Evolutionary conservation across 2,329 filamentous ascomycete species (phyloP), one percentile per base, ranked within the genome.

Genomic region (Rutstroemia sp.): DNA sequence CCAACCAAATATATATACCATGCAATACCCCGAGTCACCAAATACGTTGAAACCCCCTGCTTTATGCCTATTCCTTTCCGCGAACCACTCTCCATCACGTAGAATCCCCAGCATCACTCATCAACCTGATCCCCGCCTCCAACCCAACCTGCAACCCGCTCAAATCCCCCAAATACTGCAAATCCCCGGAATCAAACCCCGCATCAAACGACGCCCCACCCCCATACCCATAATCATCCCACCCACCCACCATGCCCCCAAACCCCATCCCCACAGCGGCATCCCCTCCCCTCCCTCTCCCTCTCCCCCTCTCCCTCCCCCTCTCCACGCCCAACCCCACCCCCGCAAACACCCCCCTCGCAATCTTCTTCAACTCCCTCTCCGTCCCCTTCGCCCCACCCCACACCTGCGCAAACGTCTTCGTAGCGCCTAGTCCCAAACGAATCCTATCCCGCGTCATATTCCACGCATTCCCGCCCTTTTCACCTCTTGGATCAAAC

Each of bases 351-450:
- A 65, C 60, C 0, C 34, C 48, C 39, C 63, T 57, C 6, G 61
- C 61, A 57, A 65, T 61, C 50, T 30, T 46, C 55, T 64, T 65
- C 30, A 52, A 51, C 63, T 84, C 80, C 34, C 73, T 74, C 60
- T 82, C 73, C 9, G 81, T 79, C 14, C 77, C 74, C 38, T 73
- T 71, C 5, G 80, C 79, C 44, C 83, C 78, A 1, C 76, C 73
- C 82, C 81, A 86, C 1, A 78, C 78, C 21, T 75, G 74, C 12
- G 75, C 76, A 19, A 84, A 70, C 0, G 75, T 72, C 58, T 82
- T 81, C 56, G 86, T 73, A 0, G 78, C 78, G 10, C 82, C 82
- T 5, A 83, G 78, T 41, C 81, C 81, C 9, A 85, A 72, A 2
- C 78, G 73, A 19, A 86, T 80, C 38, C 73, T 76, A 65, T 80